Evolutionary conservation across 148 eudicot genomes (phyloP).

Genomic region (Rhododendron molle): DNA sequence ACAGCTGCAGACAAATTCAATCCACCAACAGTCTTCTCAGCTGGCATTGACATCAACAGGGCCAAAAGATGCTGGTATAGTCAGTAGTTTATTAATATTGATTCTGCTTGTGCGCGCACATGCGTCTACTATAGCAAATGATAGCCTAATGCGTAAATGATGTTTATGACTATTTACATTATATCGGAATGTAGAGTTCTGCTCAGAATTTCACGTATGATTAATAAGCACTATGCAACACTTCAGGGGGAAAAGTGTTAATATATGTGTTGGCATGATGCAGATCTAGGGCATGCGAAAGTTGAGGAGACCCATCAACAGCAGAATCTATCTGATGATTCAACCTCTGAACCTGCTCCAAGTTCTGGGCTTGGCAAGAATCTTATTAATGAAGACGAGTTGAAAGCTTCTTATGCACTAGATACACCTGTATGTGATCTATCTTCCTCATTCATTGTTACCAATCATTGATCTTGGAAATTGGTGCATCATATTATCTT

Average conservation of each 20-base stretch:
- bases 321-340: constrained; percentile 54
- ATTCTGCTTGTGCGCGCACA: not conserved
- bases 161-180: not conserved
- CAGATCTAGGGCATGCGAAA: constrained; percentile 50
- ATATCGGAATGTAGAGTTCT: not conserved
- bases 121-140: not conserved
- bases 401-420: constrained; percentile 56
- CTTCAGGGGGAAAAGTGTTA: not conserved
- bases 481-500: not conserved
- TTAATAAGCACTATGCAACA: not conserved
- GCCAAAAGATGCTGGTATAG: constrained; percentile 68
- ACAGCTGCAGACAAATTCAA: constrained; percentile 64
- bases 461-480: not conserved
- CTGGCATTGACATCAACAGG: constrained; percentile 48
- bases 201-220: not conserved
- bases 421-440: constrained; percentile 58
- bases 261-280: constrained; percentile 12
- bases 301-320: constrained; percentile 69
- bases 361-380: constrained; percentile 60
- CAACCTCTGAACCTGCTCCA: constrained; percentile 44
- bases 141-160: not conserved
- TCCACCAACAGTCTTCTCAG: constrained; percentile 54
- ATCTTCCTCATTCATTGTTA: not conserved
- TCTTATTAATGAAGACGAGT: constrained; percentile 60
- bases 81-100: not conserved